A percentile compares a stretch with the other conserved stretches of the same genome.
Evolutionary conservation across 352 stramenopile genomes (phyloP).

Genomic region (Phytopythium vexans): DNA sequence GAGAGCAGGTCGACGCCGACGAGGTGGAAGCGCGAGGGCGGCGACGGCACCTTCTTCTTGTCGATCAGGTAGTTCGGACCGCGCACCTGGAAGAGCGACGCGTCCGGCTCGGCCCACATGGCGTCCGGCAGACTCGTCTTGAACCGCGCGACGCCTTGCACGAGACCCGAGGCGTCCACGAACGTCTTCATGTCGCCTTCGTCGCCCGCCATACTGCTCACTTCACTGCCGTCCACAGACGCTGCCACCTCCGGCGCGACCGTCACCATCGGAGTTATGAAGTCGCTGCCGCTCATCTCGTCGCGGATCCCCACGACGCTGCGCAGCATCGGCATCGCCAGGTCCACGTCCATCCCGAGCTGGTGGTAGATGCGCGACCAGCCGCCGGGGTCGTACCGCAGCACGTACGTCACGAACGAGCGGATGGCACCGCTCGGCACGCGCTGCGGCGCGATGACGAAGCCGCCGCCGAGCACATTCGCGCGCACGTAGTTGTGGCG

Average conservation of each 20-base stretch:
- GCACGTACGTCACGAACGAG: constrained; percentile 78
- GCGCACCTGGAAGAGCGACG: constrained; percentile 78
- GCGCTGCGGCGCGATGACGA: constrained; percentile 84
- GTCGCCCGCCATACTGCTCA: background rate
- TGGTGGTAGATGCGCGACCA: constrained; percentile 85
- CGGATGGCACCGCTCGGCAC: constrained; percentile 72
- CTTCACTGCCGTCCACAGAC: background rate
- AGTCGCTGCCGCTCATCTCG: constrained; percentile 78
- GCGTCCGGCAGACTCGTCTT: constrained; percentile 74
- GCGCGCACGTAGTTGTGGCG: constrained; percentile 86
- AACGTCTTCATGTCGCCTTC: constrained; percentile 19
- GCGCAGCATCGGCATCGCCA: constrained; percentile 83
- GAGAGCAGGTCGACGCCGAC: constrained; percentile 80
- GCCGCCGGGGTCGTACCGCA: constrained; percentile 77
- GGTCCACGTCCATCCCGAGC: constrained; percentile 87
- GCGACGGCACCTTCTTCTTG: constrained; percentile 86
- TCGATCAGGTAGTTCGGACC: constrained; percentile 87
- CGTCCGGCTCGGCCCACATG: constrained; percentile 84
- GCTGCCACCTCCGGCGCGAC: constrained; percentile 17
- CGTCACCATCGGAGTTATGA: constrained; percentile 85
- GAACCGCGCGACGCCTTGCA: constrained; percentile 62
- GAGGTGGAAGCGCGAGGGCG: constrained; percentile 68
- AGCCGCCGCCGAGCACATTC: constrained; percentile 73
- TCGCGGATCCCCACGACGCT: constrained; percentile 83
- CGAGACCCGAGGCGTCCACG: constrained; percentile 58